phyloP scores from a whole-genome alignment of 2,329 filamentous ascomycete species.

The Alternaria tenuissima region DNA sequence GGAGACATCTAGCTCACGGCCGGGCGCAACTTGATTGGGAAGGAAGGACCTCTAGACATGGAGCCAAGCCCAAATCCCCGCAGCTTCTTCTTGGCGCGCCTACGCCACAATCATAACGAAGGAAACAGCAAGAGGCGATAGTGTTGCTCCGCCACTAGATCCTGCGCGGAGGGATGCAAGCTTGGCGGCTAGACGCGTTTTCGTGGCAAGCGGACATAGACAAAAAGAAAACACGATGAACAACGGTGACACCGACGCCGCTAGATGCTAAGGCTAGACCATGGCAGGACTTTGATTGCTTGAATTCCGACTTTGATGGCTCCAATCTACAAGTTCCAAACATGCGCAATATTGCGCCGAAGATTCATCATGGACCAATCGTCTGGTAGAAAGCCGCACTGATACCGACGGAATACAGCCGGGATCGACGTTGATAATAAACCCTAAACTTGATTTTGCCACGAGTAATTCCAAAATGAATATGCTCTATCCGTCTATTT shows the following conservation, averaged over 20 bases:
- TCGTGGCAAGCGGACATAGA: neutral
- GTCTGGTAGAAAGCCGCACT: neutral
- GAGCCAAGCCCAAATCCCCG: constrained; percentile 20
- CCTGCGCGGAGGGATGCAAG: neutral
- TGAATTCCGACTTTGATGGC: neutral
- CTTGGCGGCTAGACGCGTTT: neutral
- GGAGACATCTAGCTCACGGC: constrained; percentile 21
- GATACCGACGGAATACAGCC: neutral
- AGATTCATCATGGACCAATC: neutral
- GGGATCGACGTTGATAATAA: neutral
- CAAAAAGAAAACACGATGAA: neutral
- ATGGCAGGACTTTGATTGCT: neutral
- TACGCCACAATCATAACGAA: constrained; percentile 25
- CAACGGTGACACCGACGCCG: neutral
- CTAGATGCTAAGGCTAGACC: neutral
- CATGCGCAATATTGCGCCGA: neutral
- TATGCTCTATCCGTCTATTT: neutral
- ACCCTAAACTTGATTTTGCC: neutral
- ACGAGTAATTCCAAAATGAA: neutral
- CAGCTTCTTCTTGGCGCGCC: constrained; percentile 22
- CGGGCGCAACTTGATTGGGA: constrained; percentile 36
- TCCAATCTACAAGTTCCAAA: neutral
- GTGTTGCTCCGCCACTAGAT: constrained; percentile 4
- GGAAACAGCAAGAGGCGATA: constrained; percentile 6
- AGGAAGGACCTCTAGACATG: constrained; percentile 31